These are phyloP conservation scores for Penicillium sumatraense DNA, from an alignment of 2,329 filamentous ascomycete species.

Conservation along the genomic window DNA sequence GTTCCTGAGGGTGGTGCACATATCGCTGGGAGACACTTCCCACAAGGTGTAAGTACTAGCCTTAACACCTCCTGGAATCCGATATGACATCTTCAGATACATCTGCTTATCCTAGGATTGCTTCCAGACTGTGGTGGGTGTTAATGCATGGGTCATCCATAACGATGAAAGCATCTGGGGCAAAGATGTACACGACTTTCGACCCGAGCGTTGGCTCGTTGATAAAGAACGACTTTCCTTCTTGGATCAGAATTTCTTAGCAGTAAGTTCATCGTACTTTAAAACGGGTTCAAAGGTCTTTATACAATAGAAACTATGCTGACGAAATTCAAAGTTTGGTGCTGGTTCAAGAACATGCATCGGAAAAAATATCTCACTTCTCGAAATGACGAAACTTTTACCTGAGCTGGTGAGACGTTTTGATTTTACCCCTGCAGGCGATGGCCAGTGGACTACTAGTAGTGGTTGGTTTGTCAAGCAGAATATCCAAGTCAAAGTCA, in stretches of 20 bases:
- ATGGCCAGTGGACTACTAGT: neutral
- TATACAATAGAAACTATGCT: neutral
- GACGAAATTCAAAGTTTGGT: slow-evolving; percentile 1
- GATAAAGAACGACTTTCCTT: neutral
- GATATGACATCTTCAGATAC: neutral
- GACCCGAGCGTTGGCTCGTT: slow-evolving; percentile 57
- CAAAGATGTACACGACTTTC: slow-evolving; percentile 46
- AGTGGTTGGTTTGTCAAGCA: neutral
- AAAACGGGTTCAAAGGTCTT: too few relatives aligned
- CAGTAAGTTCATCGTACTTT: neutral
- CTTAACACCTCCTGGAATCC: neutral
- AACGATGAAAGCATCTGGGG: slow-evolving; percentile 33
- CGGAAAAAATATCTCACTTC: slow-evolving; percentile 25
- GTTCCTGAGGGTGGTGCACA: slow-evolving; percentile 3
- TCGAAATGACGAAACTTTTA: slow-evolving; percentile 46
- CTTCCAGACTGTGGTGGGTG: slow-evolving; percentile 38
- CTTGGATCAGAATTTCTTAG: slow-evolving; percentile 2
- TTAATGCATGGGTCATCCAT: slow-evolving; percentile 49
- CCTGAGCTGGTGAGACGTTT: slow-evolving; percentile 45
- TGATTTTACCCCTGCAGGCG: neutral
- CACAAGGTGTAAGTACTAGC: slow-evolving; percentile 48
- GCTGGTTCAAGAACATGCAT: slow-evolving; percentile 27
- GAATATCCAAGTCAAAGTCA: neutral
- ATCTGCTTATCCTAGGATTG: neutral
- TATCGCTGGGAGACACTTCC: slow-evolving; percentile 31